A percentile compares a stretch with the other conserved stretches of the same genome.
These are phyloP conservation scores for Dictyostelium capitatum DNA, from an alignment of 78 protist genomes.

Conservation along the genomic window DNA sequence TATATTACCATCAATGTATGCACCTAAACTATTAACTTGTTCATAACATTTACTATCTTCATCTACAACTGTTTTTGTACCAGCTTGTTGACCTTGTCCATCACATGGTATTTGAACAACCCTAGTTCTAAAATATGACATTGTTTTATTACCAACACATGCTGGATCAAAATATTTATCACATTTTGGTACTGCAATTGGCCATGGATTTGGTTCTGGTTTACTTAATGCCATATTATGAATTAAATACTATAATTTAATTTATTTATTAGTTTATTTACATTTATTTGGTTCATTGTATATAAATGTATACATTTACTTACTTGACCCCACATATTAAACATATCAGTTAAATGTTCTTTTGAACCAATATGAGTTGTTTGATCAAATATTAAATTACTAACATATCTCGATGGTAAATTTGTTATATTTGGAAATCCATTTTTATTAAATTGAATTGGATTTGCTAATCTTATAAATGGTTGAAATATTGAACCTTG, in stretches of 20 bases:
- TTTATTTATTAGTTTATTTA: neutral
- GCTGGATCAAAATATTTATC: slow-evolving; percentile 76
- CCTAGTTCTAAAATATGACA: slow-evolving; percentile 58
- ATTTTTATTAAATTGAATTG: neutral
- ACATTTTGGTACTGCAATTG: slow-evolving; percentile 65
- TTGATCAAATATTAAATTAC: slow-evolving; percentile 55
- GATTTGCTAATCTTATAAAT: slow-evolving; percentile 36
- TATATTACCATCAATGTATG: slow-evolving; percentile 62
- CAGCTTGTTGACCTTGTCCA: neutral
- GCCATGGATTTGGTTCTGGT: slow-evolving; percentile 33
- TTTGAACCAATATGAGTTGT: neutral
- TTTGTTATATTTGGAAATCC: slow-evolving; percentile 15
- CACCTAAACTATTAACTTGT: slow-evolving; percentile 50
- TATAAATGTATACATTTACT: too few species aligned
- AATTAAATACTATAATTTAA: slow-evolving; percentile 31
- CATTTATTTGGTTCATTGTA: too few species aligned
- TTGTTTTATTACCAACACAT: slow-evolving; percentile 48
- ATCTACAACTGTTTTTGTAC: neutral
- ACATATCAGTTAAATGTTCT: slow-evolving; percentile 58
- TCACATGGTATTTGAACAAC: slow-evolving; percentile 1
- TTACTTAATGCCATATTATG: slow-evolving; percentile 59
- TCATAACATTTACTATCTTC: slow-evolving; percentile 48
- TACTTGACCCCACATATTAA: slow-evolving; percentile 82
- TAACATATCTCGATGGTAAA: slow-evolving; percentile 49
- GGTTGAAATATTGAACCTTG: slow-evolving; percentile 26